A percentile compares a stretch with the other conserved stretches of the same genome.
These are phyloP conservation scores for Chrysophaeum taylorii DNA, from an alignment of 352 stramenopile genomes.

Conservation along the genomic window DNA sequence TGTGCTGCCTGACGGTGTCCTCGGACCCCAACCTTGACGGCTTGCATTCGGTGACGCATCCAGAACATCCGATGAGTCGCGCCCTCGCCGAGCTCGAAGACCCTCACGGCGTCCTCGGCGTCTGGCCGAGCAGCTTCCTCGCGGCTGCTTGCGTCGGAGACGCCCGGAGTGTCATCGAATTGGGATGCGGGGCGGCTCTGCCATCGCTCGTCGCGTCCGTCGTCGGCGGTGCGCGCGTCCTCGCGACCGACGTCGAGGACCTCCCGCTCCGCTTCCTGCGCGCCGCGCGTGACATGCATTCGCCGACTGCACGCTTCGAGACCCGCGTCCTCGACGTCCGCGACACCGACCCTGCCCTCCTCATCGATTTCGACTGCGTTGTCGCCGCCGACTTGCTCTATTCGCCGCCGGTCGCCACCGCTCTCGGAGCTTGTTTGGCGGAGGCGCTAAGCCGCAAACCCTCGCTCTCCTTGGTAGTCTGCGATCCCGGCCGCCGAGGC, in stretches of 20 bases:
- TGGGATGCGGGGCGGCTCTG: neutral
- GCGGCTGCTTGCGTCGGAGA: neutral
- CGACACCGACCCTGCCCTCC: neutral
- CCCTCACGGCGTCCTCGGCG: neutral
- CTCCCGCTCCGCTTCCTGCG: neutral
- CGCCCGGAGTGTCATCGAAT: neutral
- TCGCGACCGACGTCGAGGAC: neutral
- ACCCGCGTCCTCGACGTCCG: neutral
- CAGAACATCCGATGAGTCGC: neutral
- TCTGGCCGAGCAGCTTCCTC: neutral
- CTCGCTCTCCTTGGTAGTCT: neutral
- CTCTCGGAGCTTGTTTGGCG: neutral
- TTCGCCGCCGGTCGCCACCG: neutral
- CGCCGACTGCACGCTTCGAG: neutral
- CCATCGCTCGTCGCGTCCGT: neutral
- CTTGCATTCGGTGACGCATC: neutral
- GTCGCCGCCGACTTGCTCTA: neutral
- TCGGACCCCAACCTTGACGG: neutral
- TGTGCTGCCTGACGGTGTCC: neutral
- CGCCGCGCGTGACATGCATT: neutral
- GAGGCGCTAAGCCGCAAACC: too few relatives aligned
- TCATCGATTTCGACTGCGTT: neutral
- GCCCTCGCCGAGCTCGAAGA: neutral
- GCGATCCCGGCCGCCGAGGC: neutral
- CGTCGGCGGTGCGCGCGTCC: neutral